phyloP scores from a whole-genome alignment of 305 asterid species.

The Solanum hybrid region DNA sequence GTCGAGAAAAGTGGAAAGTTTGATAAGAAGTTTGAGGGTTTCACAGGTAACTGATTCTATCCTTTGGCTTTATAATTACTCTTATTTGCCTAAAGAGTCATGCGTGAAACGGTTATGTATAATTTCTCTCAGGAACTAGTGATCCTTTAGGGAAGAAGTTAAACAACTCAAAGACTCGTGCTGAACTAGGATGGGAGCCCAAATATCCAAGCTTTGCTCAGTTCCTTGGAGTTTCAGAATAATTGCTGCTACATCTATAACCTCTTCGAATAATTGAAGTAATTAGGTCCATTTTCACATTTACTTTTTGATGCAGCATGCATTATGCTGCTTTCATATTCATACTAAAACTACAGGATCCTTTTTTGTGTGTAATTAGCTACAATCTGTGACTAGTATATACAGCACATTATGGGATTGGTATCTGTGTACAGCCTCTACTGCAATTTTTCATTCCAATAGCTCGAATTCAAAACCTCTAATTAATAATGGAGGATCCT shows the following conservation, averaged over 20 bases:
- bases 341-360: background rate
- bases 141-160: conserved; percentile 79
- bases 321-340: background rate
- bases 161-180: conserved; percentile 67
- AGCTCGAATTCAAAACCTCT: background rate
- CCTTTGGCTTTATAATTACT: background rate
- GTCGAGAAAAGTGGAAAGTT: conserved; percentile 62
- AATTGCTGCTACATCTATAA: background rate
- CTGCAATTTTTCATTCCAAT: background rate
- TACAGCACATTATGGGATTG: background rate
- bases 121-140: conserved; percentile 44
- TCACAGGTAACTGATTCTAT: conserved; percentile 44
- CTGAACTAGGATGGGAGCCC: conserved; percentile 80
- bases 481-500: background rate
- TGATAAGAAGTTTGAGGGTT: conserved; percentile 55
- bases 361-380: background rate
- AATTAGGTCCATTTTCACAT: background rate
- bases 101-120: background rate
- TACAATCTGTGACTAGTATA: background rate
- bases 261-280: background rate
- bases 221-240: conserved; percentile 50
- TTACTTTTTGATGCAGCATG: background rate
- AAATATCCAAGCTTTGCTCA: conserved; percentile 72
- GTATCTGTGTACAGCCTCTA: background rate
- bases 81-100: background rate